Evolutionary conservation across 768 basidiomycete genomes (phyloP).

Genomic region (Lentinula lateritia): DNA sequence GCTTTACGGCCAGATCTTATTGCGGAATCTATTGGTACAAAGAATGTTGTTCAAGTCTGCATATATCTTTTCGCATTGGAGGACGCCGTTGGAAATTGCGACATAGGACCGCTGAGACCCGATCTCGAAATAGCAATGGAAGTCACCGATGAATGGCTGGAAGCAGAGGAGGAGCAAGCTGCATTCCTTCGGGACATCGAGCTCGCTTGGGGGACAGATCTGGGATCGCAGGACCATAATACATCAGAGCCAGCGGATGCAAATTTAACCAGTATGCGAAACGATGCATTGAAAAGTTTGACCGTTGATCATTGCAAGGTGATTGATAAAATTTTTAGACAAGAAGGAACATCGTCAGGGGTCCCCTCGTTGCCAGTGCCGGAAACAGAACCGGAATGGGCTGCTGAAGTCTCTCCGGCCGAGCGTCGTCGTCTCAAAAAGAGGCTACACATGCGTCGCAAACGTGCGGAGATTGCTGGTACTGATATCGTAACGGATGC

Average conservation of each 20-base stretch:
- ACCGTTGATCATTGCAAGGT: slow-evolving; percentile 17
- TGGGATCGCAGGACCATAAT: not conserved
- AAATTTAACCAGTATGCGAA: not conserved
- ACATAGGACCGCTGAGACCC: slow-evolving; percentile 4
- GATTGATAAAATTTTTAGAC: slow-evolving; percentile 15
- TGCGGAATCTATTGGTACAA: slow-evolving; percentile 58
- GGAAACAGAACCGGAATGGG: not conserved
- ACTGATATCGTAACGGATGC: slow-evolving; percentile 21
- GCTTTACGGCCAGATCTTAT: slow-evolving; percentile 76
- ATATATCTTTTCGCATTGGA: slow-evolving; percentile 54
- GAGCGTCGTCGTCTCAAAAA: slow-evolving; percentile 55
- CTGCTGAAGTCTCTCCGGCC: slow-evolving; percentile 33
- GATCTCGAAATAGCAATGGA: slow-evolving; percentile 24
- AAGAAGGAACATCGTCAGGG: not conserved
- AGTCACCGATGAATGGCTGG: slow-evolving; percentile 28
- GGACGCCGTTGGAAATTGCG: slow-evolving; percentile 7
- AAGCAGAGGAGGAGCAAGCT: slow-evolving; percentile 27
- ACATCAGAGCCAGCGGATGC: not conserved
- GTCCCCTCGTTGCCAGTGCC: not conserved
- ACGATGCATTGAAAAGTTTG: slow-evolving; percentile 13
- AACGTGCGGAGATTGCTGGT: slow-evolving; percentile 48
- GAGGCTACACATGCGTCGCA: slow-evolving; percentile 68
- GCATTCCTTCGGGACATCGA: slow-evolving; percentile 15
- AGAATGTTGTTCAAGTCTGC: slow-evolving; percentile 62
- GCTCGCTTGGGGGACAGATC: slow-evolving; percentile 2